Conservation (phyloP, 208 protist genomes). For the Leptomonas pyrrhocoris region DNA sequence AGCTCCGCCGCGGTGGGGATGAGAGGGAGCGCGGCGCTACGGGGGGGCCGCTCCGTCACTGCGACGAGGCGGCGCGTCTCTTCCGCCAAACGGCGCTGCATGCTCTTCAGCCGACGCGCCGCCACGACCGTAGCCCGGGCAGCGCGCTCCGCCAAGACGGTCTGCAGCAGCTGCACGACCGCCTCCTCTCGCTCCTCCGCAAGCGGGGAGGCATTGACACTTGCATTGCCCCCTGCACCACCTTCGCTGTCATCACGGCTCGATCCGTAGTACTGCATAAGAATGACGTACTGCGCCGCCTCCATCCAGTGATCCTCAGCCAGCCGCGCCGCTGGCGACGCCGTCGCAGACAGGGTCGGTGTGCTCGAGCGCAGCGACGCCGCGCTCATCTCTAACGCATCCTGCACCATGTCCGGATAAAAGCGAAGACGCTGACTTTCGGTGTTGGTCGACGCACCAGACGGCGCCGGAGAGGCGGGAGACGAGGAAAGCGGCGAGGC, state of each 20-base stretch:
- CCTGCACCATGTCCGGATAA: slow-evolving; percentile 66
- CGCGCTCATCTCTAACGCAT: slow-evolving; percentile 41
- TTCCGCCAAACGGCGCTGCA: slow-evolving; percentile 18
- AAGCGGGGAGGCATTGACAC: background rate
- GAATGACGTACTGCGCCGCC: slow-evolving; percentile 64
- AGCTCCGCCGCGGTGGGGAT: slow-evolving; percentile 75
- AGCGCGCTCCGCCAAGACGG: slow-evolving; percentile 15
- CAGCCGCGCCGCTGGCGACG: slow-evolving; percentile 9
- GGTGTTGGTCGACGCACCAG: background rate
- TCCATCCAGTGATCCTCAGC: slow-evolving; percentile 63
- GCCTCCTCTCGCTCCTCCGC: slow-evolving; percentile 3
- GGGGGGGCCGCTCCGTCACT: background rate
- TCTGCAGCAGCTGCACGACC: slow-evolving; percentile 27
- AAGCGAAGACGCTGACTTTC: slow-evolving; percentile 31
- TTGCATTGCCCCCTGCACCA: background rate
- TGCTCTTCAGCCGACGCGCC: slow-evolving; percentile 21
- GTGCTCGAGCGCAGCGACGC: background rate
- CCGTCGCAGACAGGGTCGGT: background rate
- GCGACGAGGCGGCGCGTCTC: background rate
- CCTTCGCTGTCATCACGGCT: background rate
- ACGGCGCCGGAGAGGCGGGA: background rate
- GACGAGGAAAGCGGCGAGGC: slow-evolving; percentile 1
- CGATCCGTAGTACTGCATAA: slow-evolving; percentile 52
- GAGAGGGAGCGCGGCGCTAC: slow-evolving; percentile 15
- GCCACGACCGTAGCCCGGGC: slow-evolving; percentile 9